phyloP scores from a whole-genome alignment of 2,329 filamentous ascomycete genomes.

The Cladosporium cucumerinum region DNA sequence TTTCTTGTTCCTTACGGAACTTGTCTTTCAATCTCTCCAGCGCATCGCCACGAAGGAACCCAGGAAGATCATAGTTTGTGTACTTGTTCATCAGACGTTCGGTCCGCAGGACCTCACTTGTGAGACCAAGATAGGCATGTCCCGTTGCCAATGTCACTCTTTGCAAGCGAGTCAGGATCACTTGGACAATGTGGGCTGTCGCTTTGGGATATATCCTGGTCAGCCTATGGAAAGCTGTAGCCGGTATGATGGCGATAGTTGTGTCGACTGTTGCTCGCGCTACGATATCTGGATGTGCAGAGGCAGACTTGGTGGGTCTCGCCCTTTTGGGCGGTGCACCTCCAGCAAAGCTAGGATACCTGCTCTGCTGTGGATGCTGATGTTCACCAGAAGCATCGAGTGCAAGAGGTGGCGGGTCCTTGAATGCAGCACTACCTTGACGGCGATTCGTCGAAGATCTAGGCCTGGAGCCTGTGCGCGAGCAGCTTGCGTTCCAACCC shows the following conservation, averaged over 20 bases:
- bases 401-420: conserved; percentile 31
- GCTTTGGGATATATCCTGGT: conserved; percentile 95
- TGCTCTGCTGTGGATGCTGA: conserved; percentile 21
- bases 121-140: conserved; percentile 89
- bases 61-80: conserved; percentile 86
- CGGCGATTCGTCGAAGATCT: conserved; percentile 21
- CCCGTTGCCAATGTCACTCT: conserved; percentile 92
- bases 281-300: conserved; percentile 93
- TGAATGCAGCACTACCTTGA: conserved; percentile 19
- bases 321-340: conserved; percentile 19
- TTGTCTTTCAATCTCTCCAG: conserved; percentile 87
- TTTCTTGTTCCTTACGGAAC: conserved; percentile 73
- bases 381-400: conserved; percentile 31
- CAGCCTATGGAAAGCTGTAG: conserved; percentile 86
- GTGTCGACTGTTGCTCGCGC: conserved; percentile 95
- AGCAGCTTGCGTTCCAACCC: conserved; percentile 22
- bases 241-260: conserved; percentile 96
- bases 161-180: conserved; percentile 91
- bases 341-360: conserved; percentile 27
- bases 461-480: conserved; percentile 28
- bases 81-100: conserved; percentile 93
- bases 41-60: conserved; percentile 79
- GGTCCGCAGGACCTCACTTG: conserved; percentile 84
- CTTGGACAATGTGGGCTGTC: conserved; percentile 94
- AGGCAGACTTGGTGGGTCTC: conserved; percentile 53